Evolutionary conservation across 1,284 basidiomycete genomes (phyloP).

Genomic region (Lignosus rhinocerotis): DNA sequence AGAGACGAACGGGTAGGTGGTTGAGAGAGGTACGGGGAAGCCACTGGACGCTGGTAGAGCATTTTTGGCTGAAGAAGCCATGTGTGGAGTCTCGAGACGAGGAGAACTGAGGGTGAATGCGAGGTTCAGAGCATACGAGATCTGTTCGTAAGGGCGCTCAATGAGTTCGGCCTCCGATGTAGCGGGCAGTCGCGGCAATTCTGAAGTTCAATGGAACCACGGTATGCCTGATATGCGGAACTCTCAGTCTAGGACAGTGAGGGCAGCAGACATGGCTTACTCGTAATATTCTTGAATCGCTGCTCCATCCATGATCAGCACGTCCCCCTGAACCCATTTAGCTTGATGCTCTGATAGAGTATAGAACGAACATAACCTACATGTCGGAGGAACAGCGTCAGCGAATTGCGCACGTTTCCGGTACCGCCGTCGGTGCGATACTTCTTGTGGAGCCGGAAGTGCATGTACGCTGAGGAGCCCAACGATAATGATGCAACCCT

Average conservation of each 20-base stretch:
- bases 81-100: too few relatives aligned
- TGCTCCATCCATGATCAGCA: slow-evolving; percentile 73
- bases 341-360: neutral
- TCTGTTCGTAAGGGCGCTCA: neutral
- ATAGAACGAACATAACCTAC: slow-evolving; percentile 41
- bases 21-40: too few relatives aligned
- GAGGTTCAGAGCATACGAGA: too few relatives aligned
- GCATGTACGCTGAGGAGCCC: slow-evolving; percentile 72
- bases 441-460: slow-evolving; percentile 56
- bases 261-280: slow-evolving; percentile 39
- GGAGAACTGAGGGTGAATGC: too few relatives aligned
- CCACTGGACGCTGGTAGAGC: too few relatives aligned
- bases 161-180: slow-evolving; percentile 34
- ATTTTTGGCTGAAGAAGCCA: too few relatives aligned
- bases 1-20: too few relatives aligned
- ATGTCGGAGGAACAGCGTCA: slow-evolving; percentile 65
- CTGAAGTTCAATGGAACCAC: slow-evolving; percentile 52
- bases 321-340: slow-evolving; percentile 55
- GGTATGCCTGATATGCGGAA: slow-evolving; percentile 40
- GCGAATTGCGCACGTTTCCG: slow-evolving; percentile 37
- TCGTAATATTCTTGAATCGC: slow-evolving; percentile 69
- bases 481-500: slow-evolving; percentile 71
- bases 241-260: neutral
- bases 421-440: slow-evolving; percentile 35
- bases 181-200: slow-evolving; percentile 55